phyloP scores from a whole-genome alignment of 2,329 filamentous ascomycete genomes.

The Paraphoma chrysanthemicola region DNA sequence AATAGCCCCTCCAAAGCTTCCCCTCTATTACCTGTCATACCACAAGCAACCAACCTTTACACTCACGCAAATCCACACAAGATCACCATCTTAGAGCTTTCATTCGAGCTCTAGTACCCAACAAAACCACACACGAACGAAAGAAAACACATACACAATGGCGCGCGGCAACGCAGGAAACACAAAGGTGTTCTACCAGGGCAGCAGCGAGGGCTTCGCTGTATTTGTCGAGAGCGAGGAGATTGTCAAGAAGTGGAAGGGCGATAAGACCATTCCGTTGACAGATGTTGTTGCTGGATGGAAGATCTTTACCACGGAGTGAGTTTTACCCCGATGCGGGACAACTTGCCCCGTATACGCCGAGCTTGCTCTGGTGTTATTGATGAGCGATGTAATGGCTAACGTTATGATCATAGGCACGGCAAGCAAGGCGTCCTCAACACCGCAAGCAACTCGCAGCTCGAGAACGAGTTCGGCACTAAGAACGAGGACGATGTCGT shows the following conservation, averaged over 20 bases:
- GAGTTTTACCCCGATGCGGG: constrained; percentile 49
- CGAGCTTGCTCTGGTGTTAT: too few relatives aligned
- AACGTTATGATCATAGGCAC: constrained; percentile 63
- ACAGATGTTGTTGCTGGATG: constrained; percentile 86
- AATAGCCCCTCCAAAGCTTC: constrained; percentile 44
- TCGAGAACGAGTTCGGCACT: constrained; percentile 90
- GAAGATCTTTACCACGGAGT: constrained; percentile 91
- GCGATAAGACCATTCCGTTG: constrained; percentile 78
- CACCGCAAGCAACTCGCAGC: constrained; percentile 72
- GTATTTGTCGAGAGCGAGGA: constrained; percentile 68
- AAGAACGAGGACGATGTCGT: constrained; percentile 80
- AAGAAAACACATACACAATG: constrained; percentile 29
- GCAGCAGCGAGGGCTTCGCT: constrained; percentile 71
- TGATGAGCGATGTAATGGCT: too few relatives aligned
- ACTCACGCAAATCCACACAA: background rate
- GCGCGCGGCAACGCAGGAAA: constrained; percentile 60
- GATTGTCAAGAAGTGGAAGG: constrained; percentile 80
- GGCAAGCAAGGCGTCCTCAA: constrained; percentile 83
- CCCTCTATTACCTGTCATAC: constrained; percentile 18
- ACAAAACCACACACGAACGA: constrained; percentile 1
- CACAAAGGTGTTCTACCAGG: constrained; percentile 87
- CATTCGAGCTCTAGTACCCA: background rate
- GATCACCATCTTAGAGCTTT: background rate
- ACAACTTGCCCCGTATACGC: too few relatives aligned
- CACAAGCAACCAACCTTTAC: background rate